These are phyloP conservation scores for Aphelidium insulamus DNA, from an alignment of 371 early-diverging fungal genomes.

Conservation along the genomic window DNA sequence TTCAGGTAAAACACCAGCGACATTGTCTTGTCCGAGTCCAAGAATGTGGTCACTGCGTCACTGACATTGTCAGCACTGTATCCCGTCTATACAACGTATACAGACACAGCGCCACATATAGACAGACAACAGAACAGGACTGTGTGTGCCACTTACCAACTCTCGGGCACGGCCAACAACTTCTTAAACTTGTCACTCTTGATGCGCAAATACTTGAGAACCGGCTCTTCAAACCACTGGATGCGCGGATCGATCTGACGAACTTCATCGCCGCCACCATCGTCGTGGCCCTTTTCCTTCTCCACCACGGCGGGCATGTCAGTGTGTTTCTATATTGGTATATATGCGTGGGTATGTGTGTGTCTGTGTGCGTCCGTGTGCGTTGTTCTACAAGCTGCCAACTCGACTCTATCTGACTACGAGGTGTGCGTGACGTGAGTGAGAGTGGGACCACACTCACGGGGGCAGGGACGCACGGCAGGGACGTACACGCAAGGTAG, in stretches of 20 bases:
- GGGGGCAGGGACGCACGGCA: no score
- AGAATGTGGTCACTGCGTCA: constrained; percentile 18
- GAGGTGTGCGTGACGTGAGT: no score
- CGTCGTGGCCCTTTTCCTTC: constrained; percentile 1
- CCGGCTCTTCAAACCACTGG: constrained; percentile 17
- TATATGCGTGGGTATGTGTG: no score
- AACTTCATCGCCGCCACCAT: neutral
- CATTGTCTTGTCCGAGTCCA: constrained; percentile 8
- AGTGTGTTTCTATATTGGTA: neutral
- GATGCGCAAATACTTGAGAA: constrained; percentile 17
- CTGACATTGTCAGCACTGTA: constrained; percentile 5
- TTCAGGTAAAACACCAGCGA: constrained; percentile 18
- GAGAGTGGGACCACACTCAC: no score
- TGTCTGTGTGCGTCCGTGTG: no score
- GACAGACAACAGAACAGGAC: neutral
- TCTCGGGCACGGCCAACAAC: constrained; percentile 14
- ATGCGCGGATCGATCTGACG: constrained; percentile 3
- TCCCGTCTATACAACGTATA: neutral
- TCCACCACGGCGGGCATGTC: constrained; percentile 3
- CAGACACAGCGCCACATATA: neutral
- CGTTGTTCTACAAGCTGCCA: no score
- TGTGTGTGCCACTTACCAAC: constrained; percentile 11
- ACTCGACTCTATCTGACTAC: no score
- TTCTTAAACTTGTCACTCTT: constrained; percentile 35
- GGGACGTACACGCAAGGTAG: no score